phyloP scores from a whole-genome alignment of 1,284 basidiomycete genomes.

The Fomitopsis betulina region DNA sequence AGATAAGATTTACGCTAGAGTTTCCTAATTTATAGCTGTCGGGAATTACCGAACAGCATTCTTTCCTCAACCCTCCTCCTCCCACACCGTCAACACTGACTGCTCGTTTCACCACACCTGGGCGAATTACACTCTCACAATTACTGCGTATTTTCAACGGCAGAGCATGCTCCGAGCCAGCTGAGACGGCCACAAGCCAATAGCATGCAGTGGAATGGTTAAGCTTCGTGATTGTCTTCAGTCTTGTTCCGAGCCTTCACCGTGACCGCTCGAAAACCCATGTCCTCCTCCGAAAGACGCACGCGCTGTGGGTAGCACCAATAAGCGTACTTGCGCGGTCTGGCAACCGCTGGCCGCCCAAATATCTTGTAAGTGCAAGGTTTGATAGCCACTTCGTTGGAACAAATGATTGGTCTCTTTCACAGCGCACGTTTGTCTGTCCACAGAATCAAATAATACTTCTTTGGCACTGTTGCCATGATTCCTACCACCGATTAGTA shows the following conservation, averaged over 20 bases:
- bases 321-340: neutral
- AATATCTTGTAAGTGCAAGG: neutral
- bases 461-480: neutral
- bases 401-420: neutral
- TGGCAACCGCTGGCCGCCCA: neutral
- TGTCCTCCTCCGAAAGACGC: neutral
- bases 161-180: neutral
- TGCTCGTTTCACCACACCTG: neutral
- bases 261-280: neutral
- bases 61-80: neutral
- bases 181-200: neutral
- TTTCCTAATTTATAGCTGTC: neutral
- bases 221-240: neutral
- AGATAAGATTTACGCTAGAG: slow-evolving; percentile 5
- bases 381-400: neutral
- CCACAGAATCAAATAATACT: neutral
- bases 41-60: neutral
- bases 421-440: neutral
- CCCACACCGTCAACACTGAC: neutral
- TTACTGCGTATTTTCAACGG: neutral
- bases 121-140: neutral
- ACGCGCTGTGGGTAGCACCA: neutral
- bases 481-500: no score
- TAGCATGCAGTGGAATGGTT: neutral
- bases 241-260: neutral